phyloP scores from a whole-genome alignment of 306 rosid species.

The Prunus kanzakura region DNA sequence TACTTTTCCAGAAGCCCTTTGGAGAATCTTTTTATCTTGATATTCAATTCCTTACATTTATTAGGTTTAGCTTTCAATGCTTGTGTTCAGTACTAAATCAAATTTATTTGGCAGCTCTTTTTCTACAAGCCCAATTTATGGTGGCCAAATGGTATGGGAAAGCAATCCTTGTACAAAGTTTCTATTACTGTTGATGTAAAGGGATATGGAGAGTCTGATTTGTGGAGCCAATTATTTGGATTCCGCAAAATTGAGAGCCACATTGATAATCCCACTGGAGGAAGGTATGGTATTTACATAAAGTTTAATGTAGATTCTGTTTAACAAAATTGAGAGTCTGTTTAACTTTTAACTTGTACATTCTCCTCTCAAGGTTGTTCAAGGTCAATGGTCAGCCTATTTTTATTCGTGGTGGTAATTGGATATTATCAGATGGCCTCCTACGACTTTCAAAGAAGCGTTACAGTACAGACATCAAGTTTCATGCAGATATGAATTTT shows the following conservation, averaged over 20 bases:
- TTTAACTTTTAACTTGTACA: constrained; percentile 17
- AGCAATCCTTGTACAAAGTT: constrained; percentile 75
- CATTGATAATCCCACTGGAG: constrained; percentile 80
- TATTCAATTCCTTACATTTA: constrained; percentile 13
- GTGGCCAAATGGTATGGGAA: constrained; percentile 99
- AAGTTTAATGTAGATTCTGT: neutral
- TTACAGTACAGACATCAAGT: constrained; percentile 78
- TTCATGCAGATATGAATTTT: constrained; percentile 94
- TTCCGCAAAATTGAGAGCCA: constrained; percentile 88
- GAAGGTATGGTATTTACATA: constrained; percentile 49
- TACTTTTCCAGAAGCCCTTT: neutral
- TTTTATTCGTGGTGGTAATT: constrained; percentile 91
- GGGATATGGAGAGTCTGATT: constrained; percentile 86
- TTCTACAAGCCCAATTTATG: constrained; percentile 90
- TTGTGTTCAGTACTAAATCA: constrained; percentile 26
- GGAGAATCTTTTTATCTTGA: constrained; percentile 18
- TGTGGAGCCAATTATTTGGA: constrained; percentile 78
- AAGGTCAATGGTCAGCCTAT: constrained; percentile 89
- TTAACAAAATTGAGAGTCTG: neutral
- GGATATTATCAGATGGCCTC: constrained; percentile 97
- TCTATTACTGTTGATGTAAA: constrained; percentile 61
- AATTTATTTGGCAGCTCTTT: constrained; percentile 61
- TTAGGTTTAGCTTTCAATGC: constrained; percentile 16
- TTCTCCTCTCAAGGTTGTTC: constrained; percentile 60
- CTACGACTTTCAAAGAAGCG: constrained; percentile 83